Percentiles rank a stretch among this genome's conserved stretches.
phyloP scores from a whole-genome alignment of 441 rosid species.

The Gossypium schwendimanii region DNA sequence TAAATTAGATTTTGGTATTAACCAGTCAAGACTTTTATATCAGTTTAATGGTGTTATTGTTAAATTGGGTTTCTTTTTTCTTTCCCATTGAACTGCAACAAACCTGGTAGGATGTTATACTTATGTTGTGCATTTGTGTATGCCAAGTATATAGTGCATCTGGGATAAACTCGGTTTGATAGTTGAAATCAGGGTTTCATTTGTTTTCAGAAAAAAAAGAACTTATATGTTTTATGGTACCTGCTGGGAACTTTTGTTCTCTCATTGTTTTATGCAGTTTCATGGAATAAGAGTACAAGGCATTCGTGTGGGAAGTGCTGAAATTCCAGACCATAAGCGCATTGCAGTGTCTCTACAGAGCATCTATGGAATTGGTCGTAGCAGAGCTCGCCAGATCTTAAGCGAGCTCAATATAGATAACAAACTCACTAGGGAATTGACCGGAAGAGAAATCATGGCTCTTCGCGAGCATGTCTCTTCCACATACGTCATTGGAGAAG shows the following conservation, averaged over 20 bases:
- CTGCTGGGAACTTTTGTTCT: background rate
- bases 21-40: background rate
- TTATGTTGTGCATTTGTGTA: background rate
- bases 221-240: background rate
- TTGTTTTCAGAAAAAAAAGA: background rate
- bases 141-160: background rate
- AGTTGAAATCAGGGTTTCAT: background rate
- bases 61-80: background rate
- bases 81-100: background rate
- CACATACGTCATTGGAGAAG: constrained; percentile 13
- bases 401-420: constrained; percentile 16
- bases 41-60: background rate
- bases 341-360: constrained; percentile 8
- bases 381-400: constrained; percentile 13
- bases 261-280: constrained; percentile 1
- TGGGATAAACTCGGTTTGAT: background rate
- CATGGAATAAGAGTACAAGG: constrained; percentile 15
- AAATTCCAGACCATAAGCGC: constrained; percentile 20
- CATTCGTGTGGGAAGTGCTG: constrained; percentile 20
- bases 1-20: background rate
- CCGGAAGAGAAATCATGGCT: constrained; percentile 11
- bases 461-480: constrained; percentile 11
- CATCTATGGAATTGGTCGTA: constrained; percentile 12
- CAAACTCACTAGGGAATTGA: constrained; percentile 17
- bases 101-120: background rate